Conservation (phyloP, 192 early-diverging fungal species). For the Radiomyces spectabilis region DNA sequence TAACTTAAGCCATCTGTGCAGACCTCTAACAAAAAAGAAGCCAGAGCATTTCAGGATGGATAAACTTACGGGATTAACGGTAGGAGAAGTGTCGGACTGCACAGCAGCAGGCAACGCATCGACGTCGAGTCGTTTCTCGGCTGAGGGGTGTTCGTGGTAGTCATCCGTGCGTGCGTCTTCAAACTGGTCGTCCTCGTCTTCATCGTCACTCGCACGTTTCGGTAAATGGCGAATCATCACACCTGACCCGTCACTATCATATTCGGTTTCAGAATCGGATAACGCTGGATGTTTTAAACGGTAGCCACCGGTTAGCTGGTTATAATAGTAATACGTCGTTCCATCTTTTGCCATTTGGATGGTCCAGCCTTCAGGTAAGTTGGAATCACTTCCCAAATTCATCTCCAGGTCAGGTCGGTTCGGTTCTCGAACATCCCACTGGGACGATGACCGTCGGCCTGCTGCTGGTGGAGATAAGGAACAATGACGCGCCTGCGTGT, state of each 20-base stretch:
- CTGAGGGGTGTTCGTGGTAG: no score
- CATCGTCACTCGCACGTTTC: background rate
- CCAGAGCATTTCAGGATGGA: no score
- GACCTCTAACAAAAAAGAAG: background rate
- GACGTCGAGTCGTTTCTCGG: no score
- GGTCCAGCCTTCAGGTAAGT: slow-evolving; percentile 14
- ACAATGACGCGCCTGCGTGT: no score
- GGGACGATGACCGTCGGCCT: background rate
- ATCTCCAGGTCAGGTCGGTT: background rate
- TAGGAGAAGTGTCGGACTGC: no score
- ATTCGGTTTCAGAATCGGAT: slow-evolving; percentile 8
- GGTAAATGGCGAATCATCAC: background rate
- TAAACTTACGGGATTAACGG: no score
- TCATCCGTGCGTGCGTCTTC: no score
- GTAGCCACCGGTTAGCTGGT: slow-evolving; percentile 26
- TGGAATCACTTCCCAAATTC: background rate
- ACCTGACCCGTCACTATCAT: slow-evolving; percentile 4
- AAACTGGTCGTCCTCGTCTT: no score
- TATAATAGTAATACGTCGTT: slow-evolving; percentile 25
- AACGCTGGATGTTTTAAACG: slow-evolving; percentile 25
- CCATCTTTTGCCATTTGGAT: slow-evolving; percentile 26
- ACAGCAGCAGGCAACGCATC: no score
- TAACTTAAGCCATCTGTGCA: background rate
- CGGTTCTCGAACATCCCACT: background rate
- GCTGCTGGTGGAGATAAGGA: background rate